A percentile compares a stretch with the other conserved stretches of the same genome.
phyloP scores from a whole-genome alignment of 495 filamentous ascomycete genomes.

The Aspergillus haitiensis region DNA sequence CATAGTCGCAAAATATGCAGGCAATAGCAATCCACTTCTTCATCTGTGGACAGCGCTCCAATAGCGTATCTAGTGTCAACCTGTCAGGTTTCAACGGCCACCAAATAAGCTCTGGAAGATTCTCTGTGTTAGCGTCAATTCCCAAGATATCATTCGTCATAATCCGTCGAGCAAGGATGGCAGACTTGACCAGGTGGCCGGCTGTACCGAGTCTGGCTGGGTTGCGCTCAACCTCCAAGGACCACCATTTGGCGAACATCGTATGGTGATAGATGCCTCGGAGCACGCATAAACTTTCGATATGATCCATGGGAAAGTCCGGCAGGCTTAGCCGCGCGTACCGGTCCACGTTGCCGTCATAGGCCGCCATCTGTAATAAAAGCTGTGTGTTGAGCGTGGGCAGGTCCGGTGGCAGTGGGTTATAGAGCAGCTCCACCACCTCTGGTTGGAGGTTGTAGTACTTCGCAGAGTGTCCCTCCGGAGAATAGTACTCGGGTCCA shows the following conservation, averaged over 20 bases:
- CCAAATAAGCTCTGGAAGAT: not conserved
- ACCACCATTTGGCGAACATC: conserved; percentile 28
- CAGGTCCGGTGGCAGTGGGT: conserved; percentile 24
- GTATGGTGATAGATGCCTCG: conserved; percentile 29
- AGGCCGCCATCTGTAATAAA: conserved; percentile 26
- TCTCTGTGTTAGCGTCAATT: not conserved
- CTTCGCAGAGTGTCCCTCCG: not conserved
- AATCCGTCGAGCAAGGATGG: conserved; percentile 3
- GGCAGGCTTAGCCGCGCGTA: conserved; percentile 24
- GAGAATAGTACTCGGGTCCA: not conserved
- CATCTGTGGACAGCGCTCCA: not conserved
- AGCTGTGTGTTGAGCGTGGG: conserved; percentile 27
- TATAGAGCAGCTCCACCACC: conserved; percentile 6
- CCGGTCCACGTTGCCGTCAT: conserved; percentile 26
- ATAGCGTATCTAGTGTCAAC: not conserved
- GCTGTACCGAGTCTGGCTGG: not conserved
- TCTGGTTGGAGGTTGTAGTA: not conserved
- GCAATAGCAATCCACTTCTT: not conserved
- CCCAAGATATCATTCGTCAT: conserved; percentile 9
- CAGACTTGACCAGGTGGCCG: not conserved
- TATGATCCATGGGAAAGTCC: conserved; percentile 1
- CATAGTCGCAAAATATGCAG: not conserved
- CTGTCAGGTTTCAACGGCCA: not conserved
- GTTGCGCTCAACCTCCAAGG: not conserved
- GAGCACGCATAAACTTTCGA: conserved; percentile 18